Evolutionary conservation across 2,329 filamentous ascomycete genomes (phyloP).

Genomic region (Aureobasidium sp.): DNA sequence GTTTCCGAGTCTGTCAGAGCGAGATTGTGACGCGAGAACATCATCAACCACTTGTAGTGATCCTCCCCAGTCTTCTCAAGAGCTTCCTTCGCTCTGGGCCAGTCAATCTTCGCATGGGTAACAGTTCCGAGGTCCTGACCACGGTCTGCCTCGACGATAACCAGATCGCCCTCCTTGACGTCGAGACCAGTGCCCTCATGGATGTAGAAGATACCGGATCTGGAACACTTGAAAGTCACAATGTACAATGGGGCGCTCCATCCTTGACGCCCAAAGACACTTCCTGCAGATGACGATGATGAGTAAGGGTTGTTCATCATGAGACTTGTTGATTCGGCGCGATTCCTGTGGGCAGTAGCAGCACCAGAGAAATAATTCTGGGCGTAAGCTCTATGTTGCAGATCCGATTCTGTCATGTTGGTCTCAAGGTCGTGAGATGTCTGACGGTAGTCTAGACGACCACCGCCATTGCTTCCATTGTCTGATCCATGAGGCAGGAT

Average conservation of each 20-base stretch:
- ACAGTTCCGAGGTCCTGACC: conserved; percentile 94
- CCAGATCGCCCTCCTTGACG: conserved; percentile 84
- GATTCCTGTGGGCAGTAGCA: conserved; percentile 17
- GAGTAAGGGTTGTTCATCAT: conserved; percentile 20
- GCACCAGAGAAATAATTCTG: conserved; percentile 20
- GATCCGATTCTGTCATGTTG: conserved; percentile 14
- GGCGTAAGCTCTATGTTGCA: conserved; percentile 18
- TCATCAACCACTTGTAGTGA: conserved; percentile 97
- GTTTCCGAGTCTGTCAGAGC: conserved; percentile 17
- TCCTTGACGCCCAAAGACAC: conserved; percentile 39
- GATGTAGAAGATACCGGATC: conserved; percentile 94
- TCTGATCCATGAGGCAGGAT: background rate
- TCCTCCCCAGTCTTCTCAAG: conserved; percentile 91
- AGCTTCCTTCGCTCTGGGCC: conserved; percentile 77
- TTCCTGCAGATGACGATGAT: background rate
- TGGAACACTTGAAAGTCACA: conserved; percentile 92
- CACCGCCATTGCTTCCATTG: background rate
- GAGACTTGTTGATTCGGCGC: conserved; percentile 22
- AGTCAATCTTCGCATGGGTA: conserved; percentile 77
- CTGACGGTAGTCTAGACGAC: background rate
- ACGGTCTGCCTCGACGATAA: conserved; percentile 95
- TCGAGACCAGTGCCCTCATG: conserved; percentile 90
- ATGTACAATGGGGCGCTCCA: conserved; percentile 66
- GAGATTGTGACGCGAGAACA: conserved; percentile 61
- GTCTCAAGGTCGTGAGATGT: background rate